A percentile compares a stretch with the other conserved stretches of the same genome.
Evolutionary conservation across 768 basidiomycete species (phyloP).

Genomic region (Rhodotorula diobovata): DNA sequence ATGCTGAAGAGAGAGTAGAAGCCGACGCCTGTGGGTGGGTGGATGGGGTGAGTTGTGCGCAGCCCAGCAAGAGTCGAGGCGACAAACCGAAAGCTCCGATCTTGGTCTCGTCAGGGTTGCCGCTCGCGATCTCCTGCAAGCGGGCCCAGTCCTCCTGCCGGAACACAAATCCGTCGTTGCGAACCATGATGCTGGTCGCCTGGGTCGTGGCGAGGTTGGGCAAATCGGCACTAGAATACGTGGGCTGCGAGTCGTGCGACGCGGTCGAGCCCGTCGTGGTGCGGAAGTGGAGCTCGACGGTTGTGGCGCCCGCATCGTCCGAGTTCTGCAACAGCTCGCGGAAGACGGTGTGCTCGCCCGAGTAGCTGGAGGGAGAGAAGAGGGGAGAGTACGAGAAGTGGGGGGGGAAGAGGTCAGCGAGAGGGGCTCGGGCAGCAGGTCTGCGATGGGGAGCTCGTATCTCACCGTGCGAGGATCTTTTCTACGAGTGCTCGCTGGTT

Average conservation of each 20-base stretch:
- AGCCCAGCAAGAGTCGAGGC: constrained; percentile 33
- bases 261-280: constrained; percentile 48
- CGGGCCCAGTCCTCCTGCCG: constrained; percentile 72
- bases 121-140: constrained; percentile 59
- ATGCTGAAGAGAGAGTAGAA: constrained; percentile 43
- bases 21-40: constrained; percentile 15
- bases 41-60: constrained; percentile 47
- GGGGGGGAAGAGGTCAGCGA: not conserved
- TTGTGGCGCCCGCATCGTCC: constrained; percentile 58
- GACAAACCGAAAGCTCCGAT: constrained; percentile 71
- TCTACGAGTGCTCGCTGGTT: constrained; percentile 38
- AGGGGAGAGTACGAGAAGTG: not conserved
- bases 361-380: constrained; percentile 60
- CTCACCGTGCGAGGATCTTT: constrained; percentile 18
- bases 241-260: not conserved
- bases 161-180: constrained; percentile 81
- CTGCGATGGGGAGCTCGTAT: not conserved
- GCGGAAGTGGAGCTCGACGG: constrained; percentile 74
- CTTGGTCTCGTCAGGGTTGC: constrained; percentile 89
- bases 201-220: constrained; percentile 50
- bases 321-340: constrained; percentile 92
- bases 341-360: constrained; percentile 83
- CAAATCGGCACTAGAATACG: not conserved
- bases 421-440: no score
- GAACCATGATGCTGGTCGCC: constrained; percentile 64